Evolutionary conservation across 2,329 filamentous ascomycete genomes (phyloP), one percentile per base, ranked within the genome.

Genomic region (Trichothecium sympodiale): DNA sequence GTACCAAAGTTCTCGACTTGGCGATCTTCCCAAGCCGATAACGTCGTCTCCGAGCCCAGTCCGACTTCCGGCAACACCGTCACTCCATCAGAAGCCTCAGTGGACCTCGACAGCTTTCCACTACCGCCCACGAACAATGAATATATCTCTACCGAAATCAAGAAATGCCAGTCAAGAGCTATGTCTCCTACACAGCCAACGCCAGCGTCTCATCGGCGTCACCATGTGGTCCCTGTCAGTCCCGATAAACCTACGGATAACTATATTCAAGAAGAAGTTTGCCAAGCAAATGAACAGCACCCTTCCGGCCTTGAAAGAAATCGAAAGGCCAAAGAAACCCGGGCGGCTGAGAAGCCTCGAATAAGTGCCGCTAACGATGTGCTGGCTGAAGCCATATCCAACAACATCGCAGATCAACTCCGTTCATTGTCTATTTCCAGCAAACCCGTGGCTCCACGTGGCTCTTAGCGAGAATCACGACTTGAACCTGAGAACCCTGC

Each of bases 381-480:
- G 8, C 55, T 62, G 12, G 60, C 64, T 41, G 60, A 65, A 38
- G 60, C 65, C 4, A 61, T 69, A 29, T 59, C 60, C 15, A 59
- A 64, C 35, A 62, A 56, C 29, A 51, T 70, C 23, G 56, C 54
- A 5, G 65, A 70, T 37, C 66, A 70, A 36, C 44, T 60, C 31
- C 61, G 58, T 2, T 40, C 69, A 20, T 55, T 62, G 29, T 57
- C 55, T 4, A 36, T 61, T 5, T 33, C 38, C 38, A 39, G 32
- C 25, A 31, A 5, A 23, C 17, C 12, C 17, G 26, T 8, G 12
- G 12, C 3, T 29, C 17, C 6, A 5, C 28, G 15, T 14, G 28
- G 31, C 17, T n/a, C n/a, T 31, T 29, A 46, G n/a, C 14, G 25
- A 13, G 14, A 26, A 37, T 10, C 30, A 35, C 17, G 12, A 25